Evolutionary conservation across 2,329 filamentous ascomycete species (phyloP), one percentile per base, ranked within the genome.

Genomic region (Xylaria sp.): DNA sequence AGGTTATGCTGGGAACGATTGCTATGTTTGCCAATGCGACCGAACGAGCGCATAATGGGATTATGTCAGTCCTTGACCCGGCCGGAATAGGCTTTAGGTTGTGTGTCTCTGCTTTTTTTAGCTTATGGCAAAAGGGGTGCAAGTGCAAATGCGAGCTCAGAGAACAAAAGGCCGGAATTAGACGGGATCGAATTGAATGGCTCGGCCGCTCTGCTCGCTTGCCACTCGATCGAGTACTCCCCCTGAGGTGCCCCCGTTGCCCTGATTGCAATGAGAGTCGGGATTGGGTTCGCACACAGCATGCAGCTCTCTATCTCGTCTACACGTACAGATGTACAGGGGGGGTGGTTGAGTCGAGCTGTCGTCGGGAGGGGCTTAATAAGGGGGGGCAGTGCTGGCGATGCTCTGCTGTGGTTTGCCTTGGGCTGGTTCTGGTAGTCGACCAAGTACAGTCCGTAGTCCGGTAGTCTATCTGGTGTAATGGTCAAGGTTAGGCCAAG

Each of bases 31-130:
- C 77, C 76, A 69, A 82, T 72, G 68, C 79, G 79, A 72, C 75
- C 74, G 71, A 83, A 83, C 71, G 72, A 71, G 66, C 76, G 78
- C 80, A 83, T 83, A 70, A 69, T 74, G 66, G 58, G 62, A 61
- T 56, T 62, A 60, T 54, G 55, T 54, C 51, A 51, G 48, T 44
- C 38, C 47, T 39, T 50, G 41, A 51, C 51, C 50, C 43, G 56
- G 39, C 46, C 52, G 48, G 55, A 50, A 47, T 56, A 38, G 39
- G 48, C 46, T 45, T 42, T 52, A n/a, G n/a, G n/a, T n/a, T n/a
- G n/a, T 52, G 53, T 49, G 29, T 50, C 29, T 34, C 29, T 34
- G 29, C 29, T 34, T 34, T 34, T 34, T 34, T 34, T 34, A 34
- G 29, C 5, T 6, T 26, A 34, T 13, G 29, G 11, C 29, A 6